A percentile compares a stretch with the other conserved stretches of the same genome.
Evolutionary conservation across 1,284 basidiomycete genomes (phyloP).

Genomic region (Uromyces viciae-fabae): DNA sequence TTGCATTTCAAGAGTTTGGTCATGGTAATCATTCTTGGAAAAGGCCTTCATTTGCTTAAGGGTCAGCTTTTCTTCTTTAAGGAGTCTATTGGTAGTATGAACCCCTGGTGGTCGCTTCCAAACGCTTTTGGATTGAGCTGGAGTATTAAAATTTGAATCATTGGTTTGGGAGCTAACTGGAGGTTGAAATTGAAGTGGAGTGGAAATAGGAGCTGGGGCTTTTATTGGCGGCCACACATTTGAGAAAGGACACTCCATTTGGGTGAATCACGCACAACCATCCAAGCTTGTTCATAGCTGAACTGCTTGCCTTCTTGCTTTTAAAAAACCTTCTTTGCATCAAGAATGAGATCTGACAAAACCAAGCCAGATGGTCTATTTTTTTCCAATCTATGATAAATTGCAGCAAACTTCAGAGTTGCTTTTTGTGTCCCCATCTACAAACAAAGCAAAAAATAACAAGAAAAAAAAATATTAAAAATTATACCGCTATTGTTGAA

Average conservation of each 20-base stretch:
- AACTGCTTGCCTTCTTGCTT: conserved; percentile 22
- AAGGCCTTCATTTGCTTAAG: neutral
- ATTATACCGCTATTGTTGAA: too few species aligned
- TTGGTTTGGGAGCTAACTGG: neutral
- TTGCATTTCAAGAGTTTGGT: neutral
- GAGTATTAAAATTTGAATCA: too few species aligned
- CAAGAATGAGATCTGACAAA: neutral
- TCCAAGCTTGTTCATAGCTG: neutral
- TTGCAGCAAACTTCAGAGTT: neutral
- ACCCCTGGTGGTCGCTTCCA: neutral
- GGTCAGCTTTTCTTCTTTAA: neutral
- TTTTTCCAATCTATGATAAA: neutral
- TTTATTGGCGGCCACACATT: neutral
- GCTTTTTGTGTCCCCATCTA: too few species aligned
- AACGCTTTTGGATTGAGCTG: too few species aligned
- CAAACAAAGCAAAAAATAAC: too few species aligned
- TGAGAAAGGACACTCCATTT: neutral
- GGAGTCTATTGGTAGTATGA: neutral
- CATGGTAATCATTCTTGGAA: neutral
- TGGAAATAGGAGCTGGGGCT: neutral
- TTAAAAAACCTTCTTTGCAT: neutral
- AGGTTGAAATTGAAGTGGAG: neutral
- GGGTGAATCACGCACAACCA: neutral
- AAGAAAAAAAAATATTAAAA: too few species aligned
- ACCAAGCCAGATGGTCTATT: neutral